Evolutionary conservation across 1,284 basidiomycete species (phyloP).

Genomic region (Sporisorium reilianum): DNA sequence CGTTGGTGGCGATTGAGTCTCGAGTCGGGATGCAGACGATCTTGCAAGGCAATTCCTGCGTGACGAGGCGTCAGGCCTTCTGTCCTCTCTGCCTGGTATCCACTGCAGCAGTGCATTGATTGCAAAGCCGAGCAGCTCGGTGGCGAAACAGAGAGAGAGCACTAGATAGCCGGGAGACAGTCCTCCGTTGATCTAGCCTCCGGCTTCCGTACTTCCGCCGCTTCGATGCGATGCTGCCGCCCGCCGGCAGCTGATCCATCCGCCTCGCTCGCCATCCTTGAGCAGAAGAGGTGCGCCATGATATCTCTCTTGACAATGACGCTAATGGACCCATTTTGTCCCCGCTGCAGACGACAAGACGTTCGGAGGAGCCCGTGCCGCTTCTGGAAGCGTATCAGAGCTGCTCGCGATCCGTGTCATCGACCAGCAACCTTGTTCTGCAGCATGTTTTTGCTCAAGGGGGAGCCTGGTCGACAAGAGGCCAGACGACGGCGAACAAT

Average conservation of each 20-base stretch:
- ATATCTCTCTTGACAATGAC: too few species aligned
- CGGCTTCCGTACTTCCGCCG: conserved; percentile 16
- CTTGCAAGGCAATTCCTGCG: neutral
- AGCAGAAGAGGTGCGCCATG: neutral
- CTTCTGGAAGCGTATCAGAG: neutral
- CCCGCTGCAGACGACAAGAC: conserved; percentile 5
- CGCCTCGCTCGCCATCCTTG: neutral
- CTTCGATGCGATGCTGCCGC: conserved; percentile 9
- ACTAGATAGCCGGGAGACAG: conserved; percentile 11
- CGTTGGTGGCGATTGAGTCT: neutral
- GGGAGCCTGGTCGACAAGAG: neutral
- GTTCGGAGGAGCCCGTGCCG: conserved; percentile 18
- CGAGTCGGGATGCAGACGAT: too few species aligned
- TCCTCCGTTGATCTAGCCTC: conserved; percentile 11
- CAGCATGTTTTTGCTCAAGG: too few species aligned
- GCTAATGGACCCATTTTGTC: conserved; percentile 21
- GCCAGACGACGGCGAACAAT: neutral
- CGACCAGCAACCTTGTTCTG: neutral
- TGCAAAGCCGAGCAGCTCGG: conserved; percentile 3
- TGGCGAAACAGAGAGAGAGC: neutral
- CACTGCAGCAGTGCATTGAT: neutral
- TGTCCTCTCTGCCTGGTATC: neutral
- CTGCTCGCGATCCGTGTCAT: neutral
- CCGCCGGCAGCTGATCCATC: neutral
- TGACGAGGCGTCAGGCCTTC: neutral